Base-by-base conservation (phyloP, 2,329 filamentous ascomycete species). In the Aspergillus sojae region DNA sequence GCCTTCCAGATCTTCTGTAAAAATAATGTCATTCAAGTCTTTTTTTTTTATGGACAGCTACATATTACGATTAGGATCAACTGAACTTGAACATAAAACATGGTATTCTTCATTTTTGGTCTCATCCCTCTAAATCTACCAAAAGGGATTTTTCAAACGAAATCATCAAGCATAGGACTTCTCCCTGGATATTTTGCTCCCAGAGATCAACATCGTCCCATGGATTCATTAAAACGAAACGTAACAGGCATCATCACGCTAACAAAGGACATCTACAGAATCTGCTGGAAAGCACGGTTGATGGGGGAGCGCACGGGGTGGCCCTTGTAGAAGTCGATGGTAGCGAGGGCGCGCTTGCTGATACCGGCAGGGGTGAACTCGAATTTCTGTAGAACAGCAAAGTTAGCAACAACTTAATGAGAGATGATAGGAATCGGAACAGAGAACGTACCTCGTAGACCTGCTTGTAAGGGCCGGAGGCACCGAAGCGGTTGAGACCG, bases 291-390 rank as follows among this genome's bases (percentile, higher is more conserved):
- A 75, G 95, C 95, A 79, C 93, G 92, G 89, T 98, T 97, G 83
- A 99, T 81, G 70, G 95, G 94, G 61, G 94, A 97, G 81, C 95
- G 93, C 76, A 97, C 86, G 83, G 94, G 94, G 79, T 91, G 88
- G 71, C 90, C 91, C 91, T 97, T 98, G 91, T 93, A 99, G 89
- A 97, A 99, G 79, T 98, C 89, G 75, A 98, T 85, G 68, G 95
- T 99, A 72, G 91, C 90, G 68, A 93, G 81, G 65, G 94, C 95
- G 75, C 95, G 93, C 91, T 98, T 97, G 83, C 92, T 86, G 79
- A 99, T 91, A 70, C 95, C 95, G 83, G 97, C 94, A 60, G 95
- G 92, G 57, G 94, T 99, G 86, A 99, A 98, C 83, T 98, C 95
- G 84, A 99, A 99, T 88, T 97, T 98, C 91, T 96, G 57, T 2